Evolutionary conservation across 257 asterid genomes (phyloP).

Genomic region (Ballota nigra): DNA sequence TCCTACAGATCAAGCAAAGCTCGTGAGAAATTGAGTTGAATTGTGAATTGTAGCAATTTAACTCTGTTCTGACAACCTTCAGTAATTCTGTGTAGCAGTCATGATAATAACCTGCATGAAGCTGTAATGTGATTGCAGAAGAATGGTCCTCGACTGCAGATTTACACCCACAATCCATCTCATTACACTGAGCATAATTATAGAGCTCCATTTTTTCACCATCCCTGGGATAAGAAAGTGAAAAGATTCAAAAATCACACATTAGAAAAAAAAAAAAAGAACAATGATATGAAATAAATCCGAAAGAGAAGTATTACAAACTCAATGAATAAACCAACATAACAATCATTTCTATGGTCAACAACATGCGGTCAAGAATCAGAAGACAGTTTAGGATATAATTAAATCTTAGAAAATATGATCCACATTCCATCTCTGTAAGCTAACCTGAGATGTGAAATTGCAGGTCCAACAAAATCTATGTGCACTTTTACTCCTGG

Average conservation of each 20-base stretch:
- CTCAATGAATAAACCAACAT: neutral
- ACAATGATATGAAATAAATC: neutral
- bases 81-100: conserved; percentile 49
- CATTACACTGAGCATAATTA: conserved; percentile 52
- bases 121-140: conserved; percentile 46
- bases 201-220: conserved; percentile 58
- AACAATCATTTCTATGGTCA: neutral
- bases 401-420: neutral
- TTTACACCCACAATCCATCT: conserved; percentile 64
- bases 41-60: neutral
- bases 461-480: conserved; percentile 81
- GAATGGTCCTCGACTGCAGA: conserved; percentile 30
- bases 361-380: neutral
- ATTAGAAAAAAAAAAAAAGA: neutral
- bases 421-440: neutral
- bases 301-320: neutral
- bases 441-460: conserved; percentile 62
- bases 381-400: neutral
- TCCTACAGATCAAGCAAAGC: conserved; percentile 39
- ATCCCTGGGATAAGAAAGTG: conserved; percentile 47
- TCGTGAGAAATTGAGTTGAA: neutral
- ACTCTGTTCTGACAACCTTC: conserved; percentile 45
- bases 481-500: conserved; percentile 63
- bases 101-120: conserved; percentile 82
- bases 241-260: neutral